Percentiles rank a stretch among this genome's conserved stretches.
These are phyloP conservation scores for Fusarium sp. DNA, from an alignment of 2,329 filamentous ascomycete genomes.

Conservation along the genomic window DNA sequence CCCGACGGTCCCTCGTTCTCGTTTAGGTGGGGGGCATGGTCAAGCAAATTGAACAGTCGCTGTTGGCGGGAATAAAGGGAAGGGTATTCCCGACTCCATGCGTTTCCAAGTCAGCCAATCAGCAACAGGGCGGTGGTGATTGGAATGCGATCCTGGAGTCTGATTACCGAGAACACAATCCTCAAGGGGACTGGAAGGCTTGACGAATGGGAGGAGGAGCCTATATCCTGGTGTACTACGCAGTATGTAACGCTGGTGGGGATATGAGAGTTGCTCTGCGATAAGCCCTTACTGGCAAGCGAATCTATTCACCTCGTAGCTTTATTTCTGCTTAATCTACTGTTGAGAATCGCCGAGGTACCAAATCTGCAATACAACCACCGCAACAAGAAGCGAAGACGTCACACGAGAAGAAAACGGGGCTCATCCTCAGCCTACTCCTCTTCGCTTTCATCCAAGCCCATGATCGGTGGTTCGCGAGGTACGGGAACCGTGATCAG, in stretches of 20 bases:
- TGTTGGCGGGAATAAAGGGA: not conserved
- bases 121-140: not conserved
- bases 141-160: not conserved
- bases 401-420: not conserved
- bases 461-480: not conserved
- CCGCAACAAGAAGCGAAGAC: not conserved
- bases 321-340: not conserved
- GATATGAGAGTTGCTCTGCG: not conserved
- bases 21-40: not conserved
- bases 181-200: not conserved
- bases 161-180: not conserved
- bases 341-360: not conserved
- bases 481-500: not conserved
- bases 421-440: not conserved
- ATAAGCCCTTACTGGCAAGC: not conserved
- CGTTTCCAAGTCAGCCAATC: not conserved
- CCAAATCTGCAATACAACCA: not conserved
- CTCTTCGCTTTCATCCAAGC: not conserved
- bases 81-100: not conserved
- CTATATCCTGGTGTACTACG: not conserved
- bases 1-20: not conserved
- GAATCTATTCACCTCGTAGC: not conserved
- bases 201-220: not conserved
- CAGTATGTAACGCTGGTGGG: not conserved
- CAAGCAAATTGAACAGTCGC: not conserved